phyloP scores from a whole-genome alignment of 768 basidiomycete species.

The Lentinula aciculospora region DNA sequence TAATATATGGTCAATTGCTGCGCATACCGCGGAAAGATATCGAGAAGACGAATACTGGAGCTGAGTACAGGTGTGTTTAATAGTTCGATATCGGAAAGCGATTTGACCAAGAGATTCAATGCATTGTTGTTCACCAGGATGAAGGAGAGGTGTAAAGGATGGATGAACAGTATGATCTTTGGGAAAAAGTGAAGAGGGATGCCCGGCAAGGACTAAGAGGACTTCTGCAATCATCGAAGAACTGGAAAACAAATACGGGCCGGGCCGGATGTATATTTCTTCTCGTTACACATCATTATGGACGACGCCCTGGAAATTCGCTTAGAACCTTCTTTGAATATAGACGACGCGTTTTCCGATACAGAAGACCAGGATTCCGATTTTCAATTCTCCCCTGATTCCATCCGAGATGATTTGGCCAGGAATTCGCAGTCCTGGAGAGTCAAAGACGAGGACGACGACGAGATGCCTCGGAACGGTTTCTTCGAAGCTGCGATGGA shows the following conservation, averaged over 20 bases:
- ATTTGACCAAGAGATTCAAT: slow-evolving; percentile 75
- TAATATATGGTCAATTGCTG: slow-evolving; percentile 67
- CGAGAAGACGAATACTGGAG: slow-evolving; percentile 59
- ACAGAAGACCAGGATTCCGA: slow-evolving; percentile 42
- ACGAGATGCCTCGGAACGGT: slow-evolving; percentile 23
- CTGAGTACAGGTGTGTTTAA: slow-evolving; percentile 49
- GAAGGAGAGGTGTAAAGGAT: slow-evolving; percentile 64
- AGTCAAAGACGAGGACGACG: slow-evolving; percentile 23
- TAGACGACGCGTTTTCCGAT: slow-evolving; percentile 70
- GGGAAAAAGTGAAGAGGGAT: slow-evolving; percentile 80
- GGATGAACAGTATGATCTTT: slow-evolving; percentile 53
- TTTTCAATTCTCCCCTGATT: slow-evolving; percentile 52
- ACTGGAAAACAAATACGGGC: background rate
- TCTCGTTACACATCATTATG: background rate
- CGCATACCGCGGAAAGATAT: slow-evolving; percentile 75
- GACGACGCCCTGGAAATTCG: background rate
- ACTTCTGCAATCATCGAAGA: slow-evolving; percentile 82
- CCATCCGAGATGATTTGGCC: slow-evolving; percentile 59
- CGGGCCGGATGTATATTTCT: background rate
- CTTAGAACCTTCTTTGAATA: slow-evolving; percentile 25
- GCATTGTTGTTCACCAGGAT: slow-evolving; percentile 85
- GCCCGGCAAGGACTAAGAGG: slow-evolving; percentile 81
- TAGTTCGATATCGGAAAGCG: slow-evolving; percentile 68
- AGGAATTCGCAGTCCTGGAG: slow-evolving; percentile 34
- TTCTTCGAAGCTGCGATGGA: slow-evolving; percentile 30